phyloP scores from a whole-genome alignment of 495 filamentous ascomycete species.

The Penicillium flavigenum region DNA sequence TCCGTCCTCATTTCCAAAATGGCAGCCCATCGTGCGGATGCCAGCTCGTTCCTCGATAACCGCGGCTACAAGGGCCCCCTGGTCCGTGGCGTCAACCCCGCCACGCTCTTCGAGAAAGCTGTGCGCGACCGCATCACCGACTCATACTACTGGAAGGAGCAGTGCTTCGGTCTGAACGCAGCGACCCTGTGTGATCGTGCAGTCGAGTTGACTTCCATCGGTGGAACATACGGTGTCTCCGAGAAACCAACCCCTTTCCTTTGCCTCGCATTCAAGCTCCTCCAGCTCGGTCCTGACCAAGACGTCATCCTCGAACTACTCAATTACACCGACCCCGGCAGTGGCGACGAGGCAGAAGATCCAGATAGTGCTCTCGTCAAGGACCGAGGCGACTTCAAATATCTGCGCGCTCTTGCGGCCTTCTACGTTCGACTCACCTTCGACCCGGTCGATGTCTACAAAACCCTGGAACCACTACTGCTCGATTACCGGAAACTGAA shows the following conservation, averaged over 20 bases:
- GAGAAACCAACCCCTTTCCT: constrained; percentile 91
- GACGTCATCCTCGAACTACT: constrained; percentile 83
- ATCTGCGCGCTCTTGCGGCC: constrained; percentile 79
- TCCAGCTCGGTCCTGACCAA: constrained; percentile 78
- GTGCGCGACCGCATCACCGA: constrained; percentile 93
- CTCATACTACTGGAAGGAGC: constrained; percentile 97
- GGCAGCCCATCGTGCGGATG: constrained; percentile 66
- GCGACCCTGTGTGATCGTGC: constrained; percentile 88
- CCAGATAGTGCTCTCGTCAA: constrained; percentile 33
- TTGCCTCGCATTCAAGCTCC: constrained; percentile 90
- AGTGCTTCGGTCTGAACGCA: constrained; percentile 94
- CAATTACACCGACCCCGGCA: constrained; percentile 50
- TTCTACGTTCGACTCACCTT: constrained; percentile 95
- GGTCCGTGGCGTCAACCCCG: constrained; percentile 79
- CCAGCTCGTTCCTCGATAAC: constrained; percentile 74
- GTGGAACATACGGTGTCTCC: constrained; percentile 77
- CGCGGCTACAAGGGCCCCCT: constrained; percentile 68
- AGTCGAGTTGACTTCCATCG: constrained; percentile 75
- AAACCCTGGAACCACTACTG: constrained; percentile 76
- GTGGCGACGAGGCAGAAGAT: constrained; percentile 33
- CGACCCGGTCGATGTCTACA: constrained; percentile 75
- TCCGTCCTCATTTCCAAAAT: constrained; percentile 23
- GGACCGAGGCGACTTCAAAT: constrained; percentile 77
- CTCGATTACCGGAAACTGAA: constrained; percentile 82
- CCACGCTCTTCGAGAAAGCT: constrained; percentile 86